These are phyloP conservation scores for Calonectria pseudoreteaudii DNA, from an alignment of 2,329 filamentous ascomycete genomes.

Conservation along the genomic window DNA sequence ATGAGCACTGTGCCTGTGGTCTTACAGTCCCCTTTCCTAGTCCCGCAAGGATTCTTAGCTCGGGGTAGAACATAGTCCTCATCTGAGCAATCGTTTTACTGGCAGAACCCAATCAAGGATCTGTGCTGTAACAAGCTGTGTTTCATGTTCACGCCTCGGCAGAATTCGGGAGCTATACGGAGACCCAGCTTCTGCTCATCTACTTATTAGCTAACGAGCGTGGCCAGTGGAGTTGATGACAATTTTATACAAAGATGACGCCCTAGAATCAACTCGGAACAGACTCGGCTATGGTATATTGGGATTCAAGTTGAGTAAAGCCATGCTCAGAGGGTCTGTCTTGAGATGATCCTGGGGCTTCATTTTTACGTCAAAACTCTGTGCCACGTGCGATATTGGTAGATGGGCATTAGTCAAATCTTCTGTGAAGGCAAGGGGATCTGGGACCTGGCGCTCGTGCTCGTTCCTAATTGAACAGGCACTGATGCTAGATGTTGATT, in stretches of 20 bases:
- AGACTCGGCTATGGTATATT: constrained; percentile 17
- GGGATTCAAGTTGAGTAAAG: constrained; percentile 18
- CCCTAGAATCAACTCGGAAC: constrained; percentile 25
- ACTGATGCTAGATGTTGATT: constrained; percentile 75
- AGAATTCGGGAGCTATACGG: constrained; percentile 22
- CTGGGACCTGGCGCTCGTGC: constrained; percentile 31
- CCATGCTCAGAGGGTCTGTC: constrained; percentile 18
- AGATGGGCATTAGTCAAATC: constrained; percentile 27
- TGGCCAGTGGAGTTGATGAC: constrained; percentile 24
- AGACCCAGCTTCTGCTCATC: constrained; percentile 23
- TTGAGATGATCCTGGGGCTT: constrained; percentile 22
- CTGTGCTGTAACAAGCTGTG: constrained; percentile 24
- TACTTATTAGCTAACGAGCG: constrained; percentile 23
- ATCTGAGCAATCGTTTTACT: constrained; percentile 19
- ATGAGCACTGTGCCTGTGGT: constrained; percentile 33
- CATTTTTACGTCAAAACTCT: constrained; percentile 25
- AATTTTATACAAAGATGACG: constrained; percentile 23
- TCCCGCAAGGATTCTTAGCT: constrained; percentile 25
- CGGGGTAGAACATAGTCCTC: constrained; percentile 25
- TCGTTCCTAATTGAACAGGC: constrained; percentile 44
- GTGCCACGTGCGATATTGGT: constrained; percentile 19
- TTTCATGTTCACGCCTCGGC: constrained; percentile 27
- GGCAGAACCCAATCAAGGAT: constrained; percentile 20
- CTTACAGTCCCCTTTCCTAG: constrained; percentile 33
- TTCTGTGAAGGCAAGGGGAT: constrained; percentile 31